phyloP scores from a whole-genome alignment of 257 asterid genomes.

The Ehretia macrophylla region DNA sequence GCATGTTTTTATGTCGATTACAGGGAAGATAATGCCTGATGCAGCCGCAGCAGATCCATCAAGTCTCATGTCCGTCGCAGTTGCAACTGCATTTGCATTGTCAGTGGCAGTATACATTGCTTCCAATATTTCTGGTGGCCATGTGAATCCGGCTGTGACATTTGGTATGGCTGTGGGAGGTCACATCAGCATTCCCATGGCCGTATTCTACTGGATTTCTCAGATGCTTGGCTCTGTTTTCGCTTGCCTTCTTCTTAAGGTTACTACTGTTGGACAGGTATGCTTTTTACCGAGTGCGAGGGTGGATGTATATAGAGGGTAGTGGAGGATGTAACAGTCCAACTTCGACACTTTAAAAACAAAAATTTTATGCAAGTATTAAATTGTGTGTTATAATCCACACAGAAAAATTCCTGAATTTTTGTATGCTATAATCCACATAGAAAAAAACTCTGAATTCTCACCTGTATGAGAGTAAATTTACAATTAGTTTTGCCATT shows the following conservation, averaged over 20 bases:
- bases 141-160: conserved; percentile 86
- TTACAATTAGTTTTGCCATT: too few species aligned
- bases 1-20: not conserved
- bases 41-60: conserved; percentile 37
- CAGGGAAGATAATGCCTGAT: conserved; percentile 47
- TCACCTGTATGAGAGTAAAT: too few species aligned
- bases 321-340: too few species aligned
- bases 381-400: too few species aligned
- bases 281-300: too few species aligned
- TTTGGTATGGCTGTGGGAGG: conserved; percentile 79
- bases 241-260: conserved; percentile 60
- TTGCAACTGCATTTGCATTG: conserved; percentile 59
- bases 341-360: too few species aligned
- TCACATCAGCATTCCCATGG: conserved; percentile 53
- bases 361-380: too few species aligned
- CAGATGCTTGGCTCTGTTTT: conserved; percentile 67
- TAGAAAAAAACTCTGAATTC: too few species aligned
- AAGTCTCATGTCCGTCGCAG: conserved; percentile 43
- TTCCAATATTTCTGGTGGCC: conserved; percentile 73
- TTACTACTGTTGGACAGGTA: conserved; percentile 41
- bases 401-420: too few species aligned
- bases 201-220: conserved; percentile 58
- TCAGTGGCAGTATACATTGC: conserved; percentile 58
- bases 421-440: too few species aligned
- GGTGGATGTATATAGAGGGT: too few species aligned